phyloP scores from a whole-genome alignment of 768 basidiomycete genomes.

The Leccinum uliginosum region DNA sequence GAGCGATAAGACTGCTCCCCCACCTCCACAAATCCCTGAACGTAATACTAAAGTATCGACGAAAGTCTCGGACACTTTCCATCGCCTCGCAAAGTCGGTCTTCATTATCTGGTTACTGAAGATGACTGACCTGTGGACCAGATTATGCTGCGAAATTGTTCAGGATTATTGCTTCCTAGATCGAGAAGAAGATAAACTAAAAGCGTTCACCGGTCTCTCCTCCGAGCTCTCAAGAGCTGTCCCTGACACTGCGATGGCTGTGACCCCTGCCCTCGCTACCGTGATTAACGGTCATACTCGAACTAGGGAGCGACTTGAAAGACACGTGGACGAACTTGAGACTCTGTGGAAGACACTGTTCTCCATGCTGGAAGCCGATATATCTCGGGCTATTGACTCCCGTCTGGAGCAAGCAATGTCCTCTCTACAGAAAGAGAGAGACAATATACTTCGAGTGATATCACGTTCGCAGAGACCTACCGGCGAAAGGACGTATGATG shows the following conservation, averaged over 20 bases:
- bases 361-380: slow-evolving; percentile 37
- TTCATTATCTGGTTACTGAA: slow-evolving; percentile 6
- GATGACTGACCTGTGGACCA: slow-evolving; percentile 21
- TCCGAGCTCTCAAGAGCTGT: slow-evolving; percentile 44
- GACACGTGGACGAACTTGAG: slow-evolving; percentile 37
- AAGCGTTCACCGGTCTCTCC: slow-evolving; percentile 48
- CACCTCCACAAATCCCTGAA: slow-evolving; percentile 1
- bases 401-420: slow-evolving; percentile 32
- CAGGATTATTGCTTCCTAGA: slow-evolving; percentile 40
- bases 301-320: slow-evolving; percentile 39
- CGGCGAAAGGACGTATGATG: slow-evolving; percentile 5
- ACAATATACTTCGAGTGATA: slow-evolving; percentile 18
- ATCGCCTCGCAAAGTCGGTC: slow-evolving; percentile 35
- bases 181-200: slow-evolving; percentile 43
- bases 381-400: slow-evolving; percentile 35
- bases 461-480: slow-evolving; percentile 16
- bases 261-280: slow-evolving; percentile 44
- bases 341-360: slow-evolving; percentile 46
- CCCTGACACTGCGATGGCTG: slow-evolving; percentile 36
- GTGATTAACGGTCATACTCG: slow-evolving; percentile 41
- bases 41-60: slow-evolving; percentile 3
- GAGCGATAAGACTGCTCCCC: slow-evolving; percentile 3
- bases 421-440: slow-evolving; percentile 31
- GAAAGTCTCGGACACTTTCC: slow-evolving; percentile 32
- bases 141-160: slow-evolving; percentile 44